Conservation (phyloP, 805 yeast species). For the Maudiozyma serrabonitensis region DNA sequence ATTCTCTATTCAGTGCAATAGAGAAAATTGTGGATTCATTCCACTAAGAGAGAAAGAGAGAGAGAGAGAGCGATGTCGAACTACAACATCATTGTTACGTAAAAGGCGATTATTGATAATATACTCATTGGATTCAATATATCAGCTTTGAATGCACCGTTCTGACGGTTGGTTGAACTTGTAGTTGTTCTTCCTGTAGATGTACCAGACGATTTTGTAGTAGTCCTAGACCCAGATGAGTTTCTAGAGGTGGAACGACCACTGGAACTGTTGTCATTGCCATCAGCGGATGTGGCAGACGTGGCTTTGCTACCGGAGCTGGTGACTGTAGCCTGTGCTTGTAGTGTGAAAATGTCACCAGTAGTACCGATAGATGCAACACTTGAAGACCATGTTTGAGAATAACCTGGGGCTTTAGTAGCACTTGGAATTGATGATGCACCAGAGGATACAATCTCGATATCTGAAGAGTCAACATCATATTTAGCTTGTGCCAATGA, state of each 20-base stretch:
- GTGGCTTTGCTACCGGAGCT: background rate
- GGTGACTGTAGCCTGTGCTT: background rate
- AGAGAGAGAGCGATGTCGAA: background rate
- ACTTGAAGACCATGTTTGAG: conserved; percentile 33
- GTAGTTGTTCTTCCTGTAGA: background rate
- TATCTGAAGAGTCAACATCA: conserved; percentile 7
- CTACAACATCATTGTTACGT: background rate
- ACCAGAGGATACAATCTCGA: conserved; percentile 15
- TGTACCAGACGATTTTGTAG: conserved; percentile 1
- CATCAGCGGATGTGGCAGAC: background rate
- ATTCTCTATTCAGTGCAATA: too few relatives aligned
- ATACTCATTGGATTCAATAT: background rate
- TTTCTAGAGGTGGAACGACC: background rate
- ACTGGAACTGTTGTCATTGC: background rate
- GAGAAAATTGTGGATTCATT: too few relatives aligned
- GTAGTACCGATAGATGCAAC: conserved; percentile 16
- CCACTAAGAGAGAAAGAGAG: background rate
- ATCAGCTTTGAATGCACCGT: background rate
- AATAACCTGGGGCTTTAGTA: conserved; percentile 37
- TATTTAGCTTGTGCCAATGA: conserved; percentile 43
- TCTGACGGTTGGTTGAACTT: background rate
- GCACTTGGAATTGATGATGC: conserved; percentile 38
- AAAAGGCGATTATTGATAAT: background rate
- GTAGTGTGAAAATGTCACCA: conserved; percentile 21
- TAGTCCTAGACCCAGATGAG: background rate